phyloP scores from a whole-genome alignment of 2,329 filamentous ascomycete species.

The Pseudogymnoascus sp. region DNA sequence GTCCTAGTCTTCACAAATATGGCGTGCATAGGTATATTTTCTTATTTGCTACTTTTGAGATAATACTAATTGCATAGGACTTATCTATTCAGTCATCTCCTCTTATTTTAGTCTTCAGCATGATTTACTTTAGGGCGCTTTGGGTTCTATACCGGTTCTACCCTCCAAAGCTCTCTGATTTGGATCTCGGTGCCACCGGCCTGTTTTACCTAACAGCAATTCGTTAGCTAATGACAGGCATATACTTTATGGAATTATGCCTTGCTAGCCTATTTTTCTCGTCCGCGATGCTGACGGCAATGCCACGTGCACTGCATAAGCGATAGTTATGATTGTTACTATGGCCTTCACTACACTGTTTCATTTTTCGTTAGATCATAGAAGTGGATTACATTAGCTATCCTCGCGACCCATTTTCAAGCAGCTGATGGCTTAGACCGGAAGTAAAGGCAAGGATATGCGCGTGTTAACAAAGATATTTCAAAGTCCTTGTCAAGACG shows the following conservation, averaged over 20 bases:
- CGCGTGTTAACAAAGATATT: background rate
- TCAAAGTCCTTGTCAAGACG: background rate
- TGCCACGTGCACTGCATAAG: background rate
- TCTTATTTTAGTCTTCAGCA: conserved; percentile 15
- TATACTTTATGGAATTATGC: conserved; percentile 11
- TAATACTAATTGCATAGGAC: conserved; percentile 11
- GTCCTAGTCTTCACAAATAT: conserved; percentile 15
- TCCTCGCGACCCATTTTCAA: background rate
- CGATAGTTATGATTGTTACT: conserved; percentile 8
- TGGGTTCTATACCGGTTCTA: conserved; percentile 15
- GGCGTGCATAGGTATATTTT: conserved; percentile 18
- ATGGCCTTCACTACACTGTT: conserved; percentile 9
- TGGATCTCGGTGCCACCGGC: background rate
- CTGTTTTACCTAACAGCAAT: conserved; percentile 4
- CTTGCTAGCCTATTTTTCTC: conserved; percentile 10
- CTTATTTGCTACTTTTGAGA: too few species aligned
- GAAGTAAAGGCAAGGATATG: background rate
- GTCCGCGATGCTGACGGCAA: conserved; percentile 1
- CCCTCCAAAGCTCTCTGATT: background rate
- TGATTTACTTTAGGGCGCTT: conserved; percentile 15
- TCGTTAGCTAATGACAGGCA: conserved; percentile 8
- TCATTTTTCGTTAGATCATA: conserved; percentile 53
- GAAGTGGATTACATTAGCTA: background rate
- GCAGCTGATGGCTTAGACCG: background rate
- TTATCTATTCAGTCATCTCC: conserved; percentile 19